phyloP scores from a whole-genome alignment of 108 stramenopile species.

The Chaetoceros tenuissimus region DNA sequence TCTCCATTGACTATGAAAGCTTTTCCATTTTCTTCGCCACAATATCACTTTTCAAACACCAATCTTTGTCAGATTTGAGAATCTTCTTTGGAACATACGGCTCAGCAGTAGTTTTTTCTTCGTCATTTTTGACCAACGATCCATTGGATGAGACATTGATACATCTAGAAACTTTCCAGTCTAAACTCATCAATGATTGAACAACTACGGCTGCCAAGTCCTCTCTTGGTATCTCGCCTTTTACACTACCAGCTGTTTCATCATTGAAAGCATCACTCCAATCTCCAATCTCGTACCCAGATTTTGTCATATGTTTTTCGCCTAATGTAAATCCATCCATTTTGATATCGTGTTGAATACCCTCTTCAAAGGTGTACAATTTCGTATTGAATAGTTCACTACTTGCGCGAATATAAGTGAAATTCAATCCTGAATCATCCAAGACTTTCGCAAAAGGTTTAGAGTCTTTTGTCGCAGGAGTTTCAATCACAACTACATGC shows the following conservation, averaged over 20 bases:
- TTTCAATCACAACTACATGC: slow-evolving; percentile 57
- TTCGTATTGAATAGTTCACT: slow-evolving; percentile 31
- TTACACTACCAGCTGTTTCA: background rate
- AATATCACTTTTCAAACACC: slow-evolving; percentile 25
- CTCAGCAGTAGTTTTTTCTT: background rate
- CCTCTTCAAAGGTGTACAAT: slow-evolving; percentile 56
- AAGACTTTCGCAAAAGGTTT: slow-evolving; percentile 34
- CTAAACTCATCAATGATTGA: slow-evolving; percentile 54
- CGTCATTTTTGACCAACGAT: background rate
- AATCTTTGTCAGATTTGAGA: slow-evolving; percentile 26
- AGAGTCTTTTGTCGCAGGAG: slow-evolving; percentile 29
- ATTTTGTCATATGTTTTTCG: background rate
- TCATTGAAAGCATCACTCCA: slow-evolving; percentile 2
- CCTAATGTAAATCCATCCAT: slow-evolving; percentile 12
- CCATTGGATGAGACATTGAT: slow-evolving; percentile 15
- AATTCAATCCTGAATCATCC: slow-evolving; percentile 38
- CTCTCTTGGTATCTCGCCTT: slow-evolving; percentile 35
- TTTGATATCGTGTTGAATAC: slow-evolving; percentile 40
- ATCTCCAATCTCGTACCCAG: slow-evolving; percentile 7
- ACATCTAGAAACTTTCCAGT: slow-evolving; percentile 51
- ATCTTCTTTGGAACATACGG: slow-evolving; percentile 3
- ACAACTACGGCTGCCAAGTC: slow-evolving; percentile 69
- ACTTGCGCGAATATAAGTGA: slow-evolving; percentile 46
- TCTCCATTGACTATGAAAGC: background rate
- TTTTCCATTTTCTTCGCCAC: background rate